Conservation (phyloP, 1,139 yeast genomes). For the Starmera stellimalicola region DNA sequence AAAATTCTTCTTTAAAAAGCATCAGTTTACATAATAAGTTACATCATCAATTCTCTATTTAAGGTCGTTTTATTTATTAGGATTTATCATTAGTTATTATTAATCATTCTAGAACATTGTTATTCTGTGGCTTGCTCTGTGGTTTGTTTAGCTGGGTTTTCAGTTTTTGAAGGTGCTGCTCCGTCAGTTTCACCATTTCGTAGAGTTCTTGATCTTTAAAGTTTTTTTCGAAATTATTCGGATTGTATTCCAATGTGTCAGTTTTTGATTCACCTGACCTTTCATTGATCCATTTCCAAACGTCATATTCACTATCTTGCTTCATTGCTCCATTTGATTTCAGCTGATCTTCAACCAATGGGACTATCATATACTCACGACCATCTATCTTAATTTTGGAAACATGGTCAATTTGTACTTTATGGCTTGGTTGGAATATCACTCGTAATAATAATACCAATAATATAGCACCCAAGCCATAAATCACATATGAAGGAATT, state of each 20-base stretch:
- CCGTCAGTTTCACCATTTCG: slow-evolving; percentile 48
- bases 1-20: too few relatives aligned
- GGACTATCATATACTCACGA: slow-evolving; percentile 35
- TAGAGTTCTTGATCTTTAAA: slow-evolving; percentile 36
- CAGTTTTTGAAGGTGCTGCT: slow-evolving; percentile 35
- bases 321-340: slow-evolving; percentile 25
- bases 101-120: too few relatives aligned
- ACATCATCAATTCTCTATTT: too few relatives aligned
- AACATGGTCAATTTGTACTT: slow-evolving; percentile 12
- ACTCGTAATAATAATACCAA: slow-evolving; percentile 10
- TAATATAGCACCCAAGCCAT: slow-evolving; percentile 2
- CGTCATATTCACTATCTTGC: slow-evolving; percentile 46
- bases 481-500: slow-evolving; percentile 2
- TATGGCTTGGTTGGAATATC: slow-evolving; percentile 8
- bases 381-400: slow-evolving; percentile 30
- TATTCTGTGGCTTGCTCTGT: too few relatives aligned
- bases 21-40: too few relatives aligned
- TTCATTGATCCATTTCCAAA: slow-evolving; percentile 79
- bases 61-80: too few relatives aligned
- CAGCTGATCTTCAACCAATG: slow-evolving; percentile 34
- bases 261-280: slow-evolving; percentile 28
- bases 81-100: too few relatives aligned
- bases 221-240: slow-evolving; percentile 4
- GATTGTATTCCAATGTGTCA: slow-evolving; percentile 7
- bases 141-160: slow-evolving; percentile 18